A percentile compares a stretch with the other conserved stretches of the same genome.
These are phyloP conservation scores for Fraxinus anomala DNA, from an alignment of 257 asterid genomes.

Conservation along the genomic window DNA sequence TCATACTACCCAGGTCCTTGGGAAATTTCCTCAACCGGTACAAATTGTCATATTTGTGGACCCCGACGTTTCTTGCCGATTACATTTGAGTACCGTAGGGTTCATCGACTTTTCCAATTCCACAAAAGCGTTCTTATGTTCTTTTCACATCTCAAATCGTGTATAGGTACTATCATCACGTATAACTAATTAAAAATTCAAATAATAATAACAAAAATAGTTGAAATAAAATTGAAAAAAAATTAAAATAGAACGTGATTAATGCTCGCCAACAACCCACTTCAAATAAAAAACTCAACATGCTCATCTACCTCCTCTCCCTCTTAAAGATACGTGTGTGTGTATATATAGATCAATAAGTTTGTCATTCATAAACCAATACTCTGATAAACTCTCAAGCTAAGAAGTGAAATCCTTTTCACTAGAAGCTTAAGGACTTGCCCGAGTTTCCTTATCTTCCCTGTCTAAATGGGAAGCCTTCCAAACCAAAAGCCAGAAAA, in stretches of 20 bases:
- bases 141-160: neutral
- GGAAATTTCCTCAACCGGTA: neutral
- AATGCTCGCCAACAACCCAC: constrained; percentile 46
- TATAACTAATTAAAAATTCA: neutral
- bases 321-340: neutral
- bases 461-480: constrained; percentile 41
- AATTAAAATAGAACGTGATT: neutral
- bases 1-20: too few relatives aligned
- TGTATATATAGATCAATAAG: neutral
- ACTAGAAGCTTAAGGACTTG: neutral
- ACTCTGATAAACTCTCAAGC: neutral
- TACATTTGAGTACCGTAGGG: neutral
- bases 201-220: neutral
- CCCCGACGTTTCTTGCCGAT: neutral
- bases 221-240: neutral
- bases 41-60: neutral
- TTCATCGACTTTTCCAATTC: neutral
- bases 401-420: constrained; percentile 19
- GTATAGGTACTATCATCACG: neutral
- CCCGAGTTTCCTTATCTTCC: neutral
- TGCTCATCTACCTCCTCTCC: constrained; percentile 42
- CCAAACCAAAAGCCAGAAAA: constrained; percentile 36
- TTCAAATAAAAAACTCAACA: constrained; percentile 17
- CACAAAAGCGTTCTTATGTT: neutral
- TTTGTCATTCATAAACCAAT: neutral